phyloP scores from a whole-genome alignment of 192 early-diverging fungal species.

The Lobulomyces angularis region DNA sequence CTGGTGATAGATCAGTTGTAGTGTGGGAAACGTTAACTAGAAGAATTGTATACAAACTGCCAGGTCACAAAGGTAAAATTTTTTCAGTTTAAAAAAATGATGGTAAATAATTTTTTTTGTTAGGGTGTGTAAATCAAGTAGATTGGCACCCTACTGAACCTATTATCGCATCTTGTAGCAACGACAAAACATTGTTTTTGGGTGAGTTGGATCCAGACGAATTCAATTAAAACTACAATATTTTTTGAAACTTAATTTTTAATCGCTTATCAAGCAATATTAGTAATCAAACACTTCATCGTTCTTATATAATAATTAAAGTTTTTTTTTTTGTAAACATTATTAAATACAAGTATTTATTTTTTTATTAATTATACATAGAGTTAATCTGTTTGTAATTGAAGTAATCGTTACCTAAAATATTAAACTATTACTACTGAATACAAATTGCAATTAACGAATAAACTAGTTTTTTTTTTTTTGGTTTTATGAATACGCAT shows the following conservation, averaged over 20 bases:
- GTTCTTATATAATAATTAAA: too few species aligned
- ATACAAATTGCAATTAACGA: too few species aligned
- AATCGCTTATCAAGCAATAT: too few species aligned
- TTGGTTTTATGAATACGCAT: too few species aligned
- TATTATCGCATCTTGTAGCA: slow-evolving; percentile 70
- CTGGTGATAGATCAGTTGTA: slow-evolving; percentile 75
- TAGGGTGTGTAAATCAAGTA: slow-evolving; percentile 81
- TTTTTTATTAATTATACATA: too few species aligned
- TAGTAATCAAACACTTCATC: too few species aligned
- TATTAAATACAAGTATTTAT: too few species aligned
- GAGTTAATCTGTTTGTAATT: too few species aligned
- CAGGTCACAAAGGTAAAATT: slow-evolving; percentile 94
- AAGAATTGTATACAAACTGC: slow-evolving; percentile 82
- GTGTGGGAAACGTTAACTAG: slow-evolving; percentile 74
- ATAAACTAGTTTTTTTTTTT: too few species aligned
- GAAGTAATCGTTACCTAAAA: too few species aligned
- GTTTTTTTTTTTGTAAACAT: too few species aligned
- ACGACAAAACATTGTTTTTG: slow-evolving; percentile 78
- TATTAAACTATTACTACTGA: too few species aligned
- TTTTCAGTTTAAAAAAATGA: slow-evolving; percentile 1
- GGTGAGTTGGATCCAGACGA: slow-evolving; percentile 59
- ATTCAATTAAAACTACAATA: background rate
- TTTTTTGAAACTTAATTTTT: background rate
- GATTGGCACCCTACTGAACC: slow-evolving; percentile 86
- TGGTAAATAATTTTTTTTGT: slow-evolving; percentile 8